Evolutionary conservation across 2,329 filamentous ascomycete genomes (phyloP), one percentile per base, ranked within the genome.

Genomic region (Daldinia sp.): DNA sequence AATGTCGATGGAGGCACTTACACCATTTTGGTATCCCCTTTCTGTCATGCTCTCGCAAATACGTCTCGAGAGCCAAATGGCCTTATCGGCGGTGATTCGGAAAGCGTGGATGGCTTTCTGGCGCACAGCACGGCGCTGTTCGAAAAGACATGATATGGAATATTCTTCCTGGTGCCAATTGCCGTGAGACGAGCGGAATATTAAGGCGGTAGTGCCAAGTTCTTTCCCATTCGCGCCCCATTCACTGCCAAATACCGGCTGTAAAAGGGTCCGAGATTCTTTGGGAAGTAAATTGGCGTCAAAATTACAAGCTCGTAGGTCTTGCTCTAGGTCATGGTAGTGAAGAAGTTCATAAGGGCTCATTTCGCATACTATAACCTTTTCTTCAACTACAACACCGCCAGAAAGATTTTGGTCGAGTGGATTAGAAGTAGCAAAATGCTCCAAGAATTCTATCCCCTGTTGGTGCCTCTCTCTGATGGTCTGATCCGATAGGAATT

Each of bases 401-500:
- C 65, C 54, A 30, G 74, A 62, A 2, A 71, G 43, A 2, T 67
- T 45, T 5, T 63, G 52, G 23, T 76, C 71, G 5, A 77, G 68
- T 1, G 68, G 63, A 59, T 80, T 78, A 3, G 72, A 67, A 9
- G 65, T 74, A 3, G 75, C 66, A 47, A 76, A 77, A n/a, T 64
- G 50, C 8, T 43, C 7, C 7, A 79, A 63, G 50, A 79, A 79
- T 2, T 45, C 4, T 3, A 72, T 59, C 0, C 68, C 78, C 21
- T 78, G 76, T 5, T 66, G 37, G 25, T 80, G 76, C 1, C 80
- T 72, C 10, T 79, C 74, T 0, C 63, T 45, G 1, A 77, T 74
- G 27, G 76, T 71, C 8, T 72, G 63, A 8, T 75, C 72, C 1
- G 79, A 78, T 27, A 74, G 74, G 3, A 78, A 55, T 6, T 73